Conservation (phyloP, 768 basidiomycete species). For the Thelephora ganbajun region DNA sequence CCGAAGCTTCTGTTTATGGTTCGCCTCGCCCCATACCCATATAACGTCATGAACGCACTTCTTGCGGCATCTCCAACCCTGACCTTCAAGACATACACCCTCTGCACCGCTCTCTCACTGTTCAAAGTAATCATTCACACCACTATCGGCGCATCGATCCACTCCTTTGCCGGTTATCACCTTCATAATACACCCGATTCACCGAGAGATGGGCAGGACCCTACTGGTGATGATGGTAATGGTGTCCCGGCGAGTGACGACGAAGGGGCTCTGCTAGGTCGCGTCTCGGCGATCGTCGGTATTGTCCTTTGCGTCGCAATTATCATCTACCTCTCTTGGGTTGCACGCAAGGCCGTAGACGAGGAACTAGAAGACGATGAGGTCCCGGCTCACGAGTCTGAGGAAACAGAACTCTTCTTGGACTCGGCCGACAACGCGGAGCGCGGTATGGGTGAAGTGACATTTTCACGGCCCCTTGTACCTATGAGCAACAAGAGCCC, state of each 20-base stretch:
- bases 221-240: slow-evolving; percentile 10
- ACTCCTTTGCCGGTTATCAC: slow-evolving; percentile 66
- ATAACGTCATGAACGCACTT: slow-evolving; percentile 92
- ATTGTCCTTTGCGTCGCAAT: slow-evolving; percentile 60
- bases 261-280: slow-evolving; percentile 32
- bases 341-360: slow-evolving; percentile 57
- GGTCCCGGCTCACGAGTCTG: slow-evolving; percentile 18
- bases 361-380: slow-evolving; percentile 34
- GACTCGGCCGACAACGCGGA: slow-evolving; percentile 18
- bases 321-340: slow-evolving; percentile 65
- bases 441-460: slow-evolving; percentile 4
- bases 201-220: slow-evolving; percentile 2
- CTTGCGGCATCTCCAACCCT: slow-evolving; percentile 79
- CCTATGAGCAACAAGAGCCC: not conserved
- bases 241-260: slow-evolving; percentile 21
- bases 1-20: slow-evolving; percentile 85
- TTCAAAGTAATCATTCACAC: slow-evolving; percentile 90
- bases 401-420: slow-evolving; percentile 44
- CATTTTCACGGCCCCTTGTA: not conserved
- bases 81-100: slow-evolving; percentile 62
- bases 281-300: slow-evolving; percentile 54
- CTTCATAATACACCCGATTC: slow-evolving; percentile 12
- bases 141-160: slow-evolving; percentile 72
- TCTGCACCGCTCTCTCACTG: slow-evolving; percentile 70
- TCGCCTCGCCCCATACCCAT: slow-evolving; percentile 82